Evolutionary conservation across 2,329 filamentous ascomycete species (phyloP).

Genomic region (Epichloe bromicola): DNA sequence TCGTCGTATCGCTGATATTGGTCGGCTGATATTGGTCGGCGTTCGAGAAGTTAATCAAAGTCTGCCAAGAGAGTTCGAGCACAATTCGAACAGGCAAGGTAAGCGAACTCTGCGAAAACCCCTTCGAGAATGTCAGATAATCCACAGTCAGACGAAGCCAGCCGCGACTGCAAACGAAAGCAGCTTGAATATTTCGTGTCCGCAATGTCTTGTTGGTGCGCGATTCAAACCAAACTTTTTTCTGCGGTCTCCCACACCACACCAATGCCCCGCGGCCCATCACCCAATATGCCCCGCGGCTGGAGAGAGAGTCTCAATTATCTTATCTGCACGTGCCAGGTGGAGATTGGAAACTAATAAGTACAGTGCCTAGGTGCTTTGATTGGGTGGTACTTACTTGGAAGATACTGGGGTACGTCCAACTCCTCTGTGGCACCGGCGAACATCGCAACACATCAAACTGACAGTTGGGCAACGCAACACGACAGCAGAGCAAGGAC

Average conservation of each 20-base stretch:
- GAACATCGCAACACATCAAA: not conserved
- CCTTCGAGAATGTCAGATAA: not conserved
- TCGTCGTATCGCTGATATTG: not conserved
- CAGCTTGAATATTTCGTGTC: no score
- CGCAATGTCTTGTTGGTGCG: no score
- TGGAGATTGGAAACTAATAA: no score
- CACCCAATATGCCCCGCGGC: no score
- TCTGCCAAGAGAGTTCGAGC: not conserved
- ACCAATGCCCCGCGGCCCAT: no score
- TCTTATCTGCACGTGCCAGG: no score
- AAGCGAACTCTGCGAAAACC: not conserved
- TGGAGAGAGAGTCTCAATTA: no score
- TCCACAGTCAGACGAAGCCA: not conserved
- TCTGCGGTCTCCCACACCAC: no score
- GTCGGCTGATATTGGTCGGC: not conserved
- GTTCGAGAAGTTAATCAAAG: not conserved
- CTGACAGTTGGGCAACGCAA: not conserved
- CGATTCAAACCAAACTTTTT: no score
- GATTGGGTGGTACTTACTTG: no score
- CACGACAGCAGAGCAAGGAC: not conserved
- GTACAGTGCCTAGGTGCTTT: not conserved
- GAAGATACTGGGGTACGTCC: no score
- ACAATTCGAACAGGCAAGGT: not conserved
- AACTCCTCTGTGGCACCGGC: not conserved
- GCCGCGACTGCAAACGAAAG: no score